Evolutionary conservation across 2,329 filamentous ascomycete genomes (phyloP), one percentile per base, ranked within the genome.

Genomic region (Ciborinia camelliae): DNA sequence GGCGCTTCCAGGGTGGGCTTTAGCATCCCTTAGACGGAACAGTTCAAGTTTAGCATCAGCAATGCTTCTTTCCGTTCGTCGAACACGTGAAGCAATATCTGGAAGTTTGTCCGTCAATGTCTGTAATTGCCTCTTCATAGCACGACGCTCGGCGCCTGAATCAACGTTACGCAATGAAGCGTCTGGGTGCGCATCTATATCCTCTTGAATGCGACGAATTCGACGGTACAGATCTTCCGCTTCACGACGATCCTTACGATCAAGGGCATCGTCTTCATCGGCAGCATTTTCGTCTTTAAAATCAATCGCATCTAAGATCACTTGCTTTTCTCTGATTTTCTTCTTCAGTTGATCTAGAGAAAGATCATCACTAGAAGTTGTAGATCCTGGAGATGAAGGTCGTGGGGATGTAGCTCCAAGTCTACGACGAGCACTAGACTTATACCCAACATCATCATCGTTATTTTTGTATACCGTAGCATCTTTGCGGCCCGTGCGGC

Each of bases 401-500:
- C 92, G 93, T 55, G 92, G 91, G 10, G 92, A 95, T 50, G 85
- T 81, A 39, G 81, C 81, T 66, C 86, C 88, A 58, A 96, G 79
- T 70, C 95, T 87, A 68, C 93, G 91, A 68, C 95, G 91, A 62
- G 95, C 95, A 76, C 93, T 97, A 15, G 95, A 98, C 71, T 89
- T 90, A 75, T 99, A 99, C 6, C 92, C 92, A 72, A 96, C 86
- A 66, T 92, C 90, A 71, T 97, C 92, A 72, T 97, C 92, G 70
- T 98, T 95, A 75, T 98, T 97, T 75, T 96, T 94, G 79, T 94
- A 99, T 3, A 98, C 90, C 0, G 95, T 99, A 3, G 90, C 95
- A 79, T 99, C 95, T 76, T 98, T 98, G 57, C 93, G 90, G 45
- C 84, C 85, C 52, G 80, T 80, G 52, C 81, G 81, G 57, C 82